Base-by-base conservation (phyloP, 805 yeast species). In the Metschnikowia reukaufii region DNA sequence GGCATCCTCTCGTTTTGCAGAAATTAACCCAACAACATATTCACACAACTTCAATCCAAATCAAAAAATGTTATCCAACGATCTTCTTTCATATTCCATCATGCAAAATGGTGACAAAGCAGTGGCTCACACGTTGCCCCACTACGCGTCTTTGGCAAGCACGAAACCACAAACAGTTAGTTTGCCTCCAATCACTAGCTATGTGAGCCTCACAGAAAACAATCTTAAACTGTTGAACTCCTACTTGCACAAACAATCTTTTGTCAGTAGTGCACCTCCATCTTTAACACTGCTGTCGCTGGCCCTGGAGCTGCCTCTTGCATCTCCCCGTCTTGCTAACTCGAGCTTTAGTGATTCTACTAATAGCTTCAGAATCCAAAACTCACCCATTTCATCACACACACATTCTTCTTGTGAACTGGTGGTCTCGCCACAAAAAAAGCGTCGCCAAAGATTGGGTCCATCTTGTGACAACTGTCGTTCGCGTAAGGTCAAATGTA, bases 391-490 rank as follows among this genome's bases (percentile, higher is more conserved):
- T 16, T 30, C 40, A 6, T 4, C 39, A 18, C 36, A 29, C 10
- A 10, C 25, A 7, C 25, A 35, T 29, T 19, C 31, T 13, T 8
- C 6, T n/a, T 4, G 12, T 25, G 33, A 31, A 18, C 6, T n/a
- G 17, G n/a, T 27, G 16, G 12, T 16, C 5, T 19, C 20, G 10
- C 37, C 48, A 2, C 37, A 39, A 13, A 51, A 56, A 18, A 69
- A 67, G 55, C 66, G 77, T 52, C 67, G 89, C 55, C 91, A 85
- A 65, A 67, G 92, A 49, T 70, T 79, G 16, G 90, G 92, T 0
- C 90, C 90, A 2, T 80, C 86, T 34, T 85, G 92, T 63, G 90
- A 85, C 61, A 68, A 78, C 39, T 85, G 92, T 62, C 71, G 90
- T 44, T 59, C 78, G 13, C 74, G 88, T 47, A 85, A 85, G 60